phyloP scores from a whole-genome alignment of 306 rosid genomes.

The Prunus fruticosa region DNA sequence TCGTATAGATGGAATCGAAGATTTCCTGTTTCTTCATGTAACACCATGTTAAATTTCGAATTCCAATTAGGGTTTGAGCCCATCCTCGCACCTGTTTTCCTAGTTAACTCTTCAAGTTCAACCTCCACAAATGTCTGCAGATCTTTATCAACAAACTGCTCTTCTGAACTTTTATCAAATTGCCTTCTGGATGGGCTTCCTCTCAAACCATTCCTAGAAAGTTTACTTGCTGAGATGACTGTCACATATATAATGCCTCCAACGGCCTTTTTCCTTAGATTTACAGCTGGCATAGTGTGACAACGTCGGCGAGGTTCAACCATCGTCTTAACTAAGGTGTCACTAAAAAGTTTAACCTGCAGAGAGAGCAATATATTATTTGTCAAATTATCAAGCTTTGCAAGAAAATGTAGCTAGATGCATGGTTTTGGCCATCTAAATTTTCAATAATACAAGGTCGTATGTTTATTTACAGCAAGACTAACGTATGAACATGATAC shows the following conservation, averaged over 20 bases:
- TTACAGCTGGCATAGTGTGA: conserved; percentile 74
- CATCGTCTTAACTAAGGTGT: conserved; percentile 81
- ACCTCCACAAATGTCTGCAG: conserved; percentile 88
- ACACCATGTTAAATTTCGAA: conserved; percentile 89
- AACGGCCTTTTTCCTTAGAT: conserved; percentile 69
- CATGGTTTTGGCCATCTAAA: neutral
- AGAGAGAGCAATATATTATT: conserved; percentile 10
- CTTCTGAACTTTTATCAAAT: conserved; percentile 51
- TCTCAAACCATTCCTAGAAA: conserved; percentile 62
- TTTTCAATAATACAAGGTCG: neutral
- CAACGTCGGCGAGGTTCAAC: conserved; percentile 98
- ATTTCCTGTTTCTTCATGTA: conserved; percentile 72
- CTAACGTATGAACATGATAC: neutral
- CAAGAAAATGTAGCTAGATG: neutral
- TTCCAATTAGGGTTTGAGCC: conserved; percentile 89
- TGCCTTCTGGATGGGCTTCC: conserved; percentile 56
- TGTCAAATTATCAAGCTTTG: conserved; percentile 6
- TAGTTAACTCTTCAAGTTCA: conserved; percentile 74
- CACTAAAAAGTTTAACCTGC: conserved; percentile 77
- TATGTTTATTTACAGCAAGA: neutral
- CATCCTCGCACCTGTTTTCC: conserved; percentile 61
- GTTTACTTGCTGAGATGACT: conserved; percentile 75
- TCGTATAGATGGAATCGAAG: conserved; percentile 77
- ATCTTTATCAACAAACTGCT: conserved; percentile 49
- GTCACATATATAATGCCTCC: conserved; percentile 80